Percentiles rank a stretch among this genome's conserved stretches.
These are phyloP conservation scores for Kluyveromyces marxianus DNA, from an alignment of 1,139 yeast species.

Conservation along the genomic window DNA sequence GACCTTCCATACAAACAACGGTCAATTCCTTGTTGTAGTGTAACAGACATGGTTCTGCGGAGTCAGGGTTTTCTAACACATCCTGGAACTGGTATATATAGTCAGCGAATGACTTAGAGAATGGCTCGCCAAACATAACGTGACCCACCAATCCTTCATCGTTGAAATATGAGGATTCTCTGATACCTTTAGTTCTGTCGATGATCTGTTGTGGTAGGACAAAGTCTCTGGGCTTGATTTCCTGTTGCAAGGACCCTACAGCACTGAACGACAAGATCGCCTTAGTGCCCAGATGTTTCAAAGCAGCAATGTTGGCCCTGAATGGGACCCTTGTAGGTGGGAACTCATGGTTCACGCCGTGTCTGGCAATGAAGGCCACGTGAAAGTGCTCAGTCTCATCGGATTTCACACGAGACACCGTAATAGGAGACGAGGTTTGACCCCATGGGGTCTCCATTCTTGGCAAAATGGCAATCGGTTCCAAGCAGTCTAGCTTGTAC, in stretches of 20 bases:
- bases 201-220: conserved; percentile 92
- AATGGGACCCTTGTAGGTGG: conserved; percentile 90
- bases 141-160: conserved; percentile 94
- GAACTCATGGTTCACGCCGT: conserved; percentile 82
- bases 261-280: conserved; percentile 91
- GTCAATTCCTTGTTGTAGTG: conserved; percentile 58
- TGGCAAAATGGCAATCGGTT: conserved; percentile 77
- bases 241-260: conserved; percentile 87
- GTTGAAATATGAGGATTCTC: conserved; percentile 77
- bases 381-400: conserved; percentile 39
- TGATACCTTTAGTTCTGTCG: conserved; percentile 92
- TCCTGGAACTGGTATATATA: conserved; percentile 52
- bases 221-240: conserved; percentile 88
- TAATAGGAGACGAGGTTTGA: conserved; percentile 86
- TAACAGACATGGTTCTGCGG: conserved; percentile 24
- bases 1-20: conserved; percentile 97
- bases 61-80: conserved; percentile 45
- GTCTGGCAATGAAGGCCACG: conserved; percentile 92
- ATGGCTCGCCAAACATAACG: conserved; percentile 96
- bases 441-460: conserved; percentile 95
- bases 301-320: conserved; percentile 92
- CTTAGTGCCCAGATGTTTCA: conserved; percentile 77
- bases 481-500: conserved; percentile 72
- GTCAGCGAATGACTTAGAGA: conserved; percentile 64
- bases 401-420: conserved; percentile 65